A percentile compares a stretch with the other conserved stretches of the same genome.
Evolutionary conservation across 768 basidiomycete species (phyloP).

Genomic region (Phlebiopsis gigantea): DNA sequence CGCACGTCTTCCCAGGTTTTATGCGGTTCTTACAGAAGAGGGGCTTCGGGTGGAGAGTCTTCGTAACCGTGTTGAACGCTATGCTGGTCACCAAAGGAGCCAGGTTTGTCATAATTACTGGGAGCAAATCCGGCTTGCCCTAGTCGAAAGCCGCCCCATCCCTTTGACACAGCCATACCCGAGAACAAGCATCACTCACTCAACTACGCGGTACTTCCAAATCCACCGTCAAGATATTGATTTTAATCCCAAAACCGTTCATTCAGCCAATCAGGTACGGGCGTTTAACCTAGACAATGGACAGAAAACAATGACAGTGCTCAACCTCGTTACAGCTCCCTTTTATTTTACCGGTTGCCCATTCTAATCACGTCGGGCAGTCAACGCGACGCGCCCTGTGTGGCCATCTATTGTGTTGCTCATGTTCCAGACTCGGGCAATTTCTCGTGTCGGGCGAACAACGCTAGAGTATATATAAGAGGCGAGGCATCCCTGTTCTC

Average conservation of each 20-base stretch:
- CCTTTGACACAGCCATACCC: too few relatives aligned
- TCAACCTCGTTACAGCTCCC: not conserved
- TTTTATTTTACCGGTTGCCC: not conserved
- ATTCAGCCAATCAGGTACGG: not conserved
- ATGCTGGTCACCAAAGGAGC: constrained; percentile 34
- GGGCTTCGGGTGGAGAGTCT: constrained; percentile 39
- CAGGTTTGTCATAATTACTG: constrained; percentile 43
- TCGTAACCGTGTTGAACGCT: constrained; percentile 32
- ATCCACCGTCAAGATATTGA: too few relatives aligned
- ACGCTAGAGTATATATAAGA: not conserved
- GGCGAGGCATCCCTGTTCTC: not conserved
- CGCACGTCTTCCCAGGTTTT: constrained; percentile 56
- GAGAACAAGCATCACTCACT: too few relatives aligned
- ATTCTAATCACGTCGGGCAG: not conserved
- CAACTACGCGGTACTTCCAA: too few relatives aligned
- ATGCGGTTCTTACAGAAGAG: constrained; percentile 39
- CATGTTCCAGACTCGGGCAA: not conserved
- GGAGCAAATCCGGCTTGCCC: constrained; percentile 5
- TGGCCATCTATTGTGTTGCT: not conserved
- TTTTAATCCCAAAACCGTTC: too few relatives aligned
- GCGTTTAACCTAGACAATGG: not conserved
- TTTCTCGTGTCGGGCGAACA: not conserved
- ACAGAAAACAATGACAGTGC: not conserved
- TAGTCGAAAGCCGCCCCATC: not conserved
- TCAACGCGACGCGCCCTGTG: not conserved